Percentiles rank a stretch among this genome's conserved stretches.
Conservation (phyloP, 176 grass and related monocot genomes). For the Ananas comosus region DNA sequence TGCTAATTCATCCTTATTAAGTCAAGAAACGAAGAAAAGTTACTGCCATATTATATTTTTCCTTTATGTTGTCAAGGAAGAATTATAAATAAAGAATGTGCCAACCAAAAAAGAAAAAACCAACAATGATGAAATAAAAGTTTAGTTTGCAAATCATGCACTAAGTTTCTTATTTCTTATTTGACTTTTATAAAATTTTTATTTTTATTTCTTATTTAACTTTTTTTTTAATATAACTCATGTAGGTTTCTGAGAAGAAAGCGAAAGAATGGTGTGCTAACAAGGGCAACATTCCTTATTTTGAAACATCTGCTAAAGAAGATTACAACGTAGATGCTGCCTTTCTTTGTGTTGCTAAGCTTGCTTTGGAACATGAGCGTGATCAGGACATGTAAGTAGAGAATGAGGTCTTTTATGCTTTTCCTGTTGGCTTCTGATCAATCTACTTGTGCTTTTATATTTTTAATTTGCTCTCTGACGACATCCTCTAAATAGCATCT, state of each 20-base stretch:
- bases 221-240: not conserved
- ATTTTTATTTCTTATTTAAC: not conserved
- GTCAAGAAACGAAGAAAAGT: no score
- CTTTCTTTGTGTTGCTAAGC: conserved; percentile 74
- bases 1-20: no score
- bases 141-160: no score
- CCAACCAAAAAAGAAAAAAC: no score
- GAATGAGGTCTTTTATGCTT: not conserved
- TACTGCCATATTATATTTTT: not conserved
- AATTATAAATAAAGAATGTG: no score
- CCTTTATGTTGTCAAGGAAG: no score
- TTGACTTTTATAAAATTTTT: not conserved
- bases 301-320: conserved; percentile 91
- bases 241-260: conserved; percentile 80
- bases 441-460: conserved; percentile 12
- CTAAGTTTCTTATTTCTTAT: no score
- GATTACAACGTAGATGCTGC: conserved; percentile 81
- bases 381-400: conserved; percentile 90
- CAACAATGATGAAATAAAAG: no score
- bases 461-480: conserved; percentile 1
- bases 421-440: conserved; percentile 1
- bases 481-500: not conserved
- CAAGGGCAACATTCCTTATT: conserved; percentile 83
- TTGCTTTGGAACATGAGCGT: conserved; percentile 61
- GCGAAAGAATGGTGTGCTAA: conserved; percentile 81